These are phyloP conservation scores for Rehmannia glutinosa DNA, from an alignment of 257 asterid species.

Conservation along the genomic window DNA sequence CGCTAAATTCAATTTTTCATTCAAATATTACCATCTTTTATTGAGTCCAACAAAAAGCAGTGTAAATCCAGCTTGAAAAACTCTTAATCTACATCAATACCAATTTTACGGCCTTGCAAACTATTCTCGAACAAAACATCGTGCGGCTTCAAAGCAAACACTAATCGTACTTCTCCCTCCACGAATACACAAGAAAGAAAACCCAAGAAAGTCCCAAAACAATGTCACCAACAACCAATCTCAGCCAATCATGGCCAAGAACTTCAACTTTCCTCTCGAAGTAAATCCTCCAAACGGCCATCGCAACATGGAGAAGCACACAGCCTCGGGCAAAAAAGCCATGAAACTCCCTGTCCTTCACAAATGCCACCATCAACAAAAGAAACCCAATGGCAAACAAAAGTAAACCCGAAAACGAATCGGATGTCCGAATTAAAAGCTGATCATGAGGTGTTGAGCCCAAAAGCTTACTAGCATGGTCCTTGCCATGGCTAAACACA, in stretches of 20 bases:
- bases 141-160: background rate
- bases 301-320: constrained; percentile 66
- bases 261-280: constrained; percentile 81
- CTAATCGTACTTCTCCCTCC: constrained; percentile 96
- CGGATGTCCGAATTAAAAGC: constrained; percentile 78
- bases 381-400: constrained; percentile 70
- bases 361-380: constrained; percentile 93
- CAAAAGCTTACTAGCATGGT: constrained; percentile 67
- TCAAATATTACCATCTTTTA: background rate
- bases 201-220: constrained; percentile 82
- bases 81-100: background rate
- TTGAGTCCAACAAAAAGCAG: background rate
- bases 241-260: constrained; percentile 85
- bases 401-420: constrained; percentile 87
- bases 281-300: constrained; percentile 88
- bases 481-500: constrained; percentile 83
- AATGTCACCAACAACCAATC: constrained; percentile 73
- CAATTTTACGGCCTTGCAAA: too few species aligned
- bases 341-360: constrained; percentile 78
- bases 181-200: constrained; percentile 66
- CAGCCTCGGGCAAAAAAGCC: constrained; percentile 78
- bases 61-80: background rate
- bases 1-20: background rate
- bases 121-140: too few species aligned
- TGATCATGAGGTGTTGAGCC: constrained; percentile 94